Base-by-base conservation (phyloP, 2,329 filamentous ascomycete species). In the Penicillium janthinellum region DNA sequence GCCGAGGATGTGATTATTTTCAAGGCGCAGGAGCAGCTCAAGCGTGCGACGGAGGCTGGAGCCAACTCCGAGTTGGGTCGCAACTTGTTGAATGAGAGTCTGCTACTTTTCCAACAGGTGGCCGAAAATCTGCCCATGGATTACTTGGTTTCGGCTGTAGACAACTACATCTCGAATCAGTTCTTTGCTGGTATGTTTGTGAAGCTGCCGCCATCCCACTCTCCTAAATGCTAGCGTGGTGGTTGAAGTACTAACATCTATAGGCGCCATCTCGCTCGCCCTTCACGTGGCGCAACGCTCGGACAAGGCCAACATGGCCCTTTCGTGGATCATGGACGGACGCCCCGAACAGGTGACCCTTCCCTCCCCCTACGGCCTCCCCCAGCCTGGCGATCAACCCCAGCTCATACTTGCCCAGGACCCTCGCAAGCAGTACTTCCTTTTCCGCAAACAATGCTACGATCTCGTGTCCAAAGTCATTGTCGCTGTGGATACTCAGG, bases 1-100 rank as follows among this genome's bases (percentile, higher is more conserved):
- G 88, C 94, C 0, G 94, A 99, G 65, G 95, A 99, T 78, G 95
- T 98, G 1, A 88, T 98, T 64, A 94, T 97, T 67, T 99, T 99
- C 87, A 98, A 96, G 77, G 95, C 95, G 0, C 94, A 98, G 73
- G 95, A 99, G 76, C 90, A 94, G 70, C 81, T 98, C 55, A 96
- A 96, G 81, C 86, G 91, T 67, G 94, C 94, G 0, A 88, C 88
- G 2, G 93, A 97, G 73, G 86, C 90, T 50, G 86, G 88, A 10
- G 81, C 84, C 4, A 91, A 92, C 70, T 87, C 87, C 4, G 94
- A 93, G 67, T 82, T 87, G 54, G 91, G 90, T 5, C 87, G 93
- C 37, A 88, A 88, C 47, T 80, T 96, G 38, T 83, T 99, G 22
- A 93, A 93, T 67, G 94, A 98, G 74, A 97, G 93, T 76, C 77